phyloP scores from a whole-genome alignment of 768 basidiomycete species.

The Lactarius sp. region DNA sequence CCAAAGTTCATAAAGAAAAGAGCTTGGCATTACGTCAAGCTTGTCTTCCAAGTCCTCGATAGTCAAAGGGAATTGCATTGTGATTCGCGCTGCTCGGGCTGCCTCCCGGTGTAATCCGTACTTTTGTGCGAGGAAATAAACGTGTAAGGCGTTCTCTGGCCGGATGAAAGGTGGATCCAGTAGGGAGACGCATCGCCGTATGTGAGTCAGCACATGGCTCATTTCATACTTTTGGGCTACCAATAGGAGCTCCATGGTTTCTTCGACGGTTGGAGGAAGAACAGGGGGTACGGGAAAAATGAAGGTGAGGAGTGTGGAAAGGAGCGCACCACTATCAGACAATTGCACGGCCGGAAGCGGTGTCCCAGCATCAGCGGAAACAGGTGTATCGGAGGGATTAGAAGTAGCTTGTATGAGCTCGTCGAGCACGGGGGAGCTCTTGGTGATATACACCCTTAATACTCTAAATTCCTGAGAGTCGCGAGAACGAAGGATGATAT shows the following conservation, averaged over 20 bases:
- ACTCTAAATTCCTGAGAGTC: conserved; percentile 43
- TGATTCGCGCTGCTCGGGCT: not conserved
- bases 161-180: not conserved
- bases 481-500: conserved; percentile 40
- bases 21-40: not conserved
- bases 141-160: not conserved
- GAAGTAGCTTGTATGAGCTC: not conserved
- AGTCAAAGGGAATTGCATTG: not conserved
- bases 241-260: not conserved
- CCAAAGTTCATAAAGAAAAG: not conserved
- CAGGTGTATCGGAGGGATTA: not conserved
- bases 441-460: conserved; percentile 39
- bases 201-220: not conserved
- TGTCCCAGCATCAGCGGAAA: not conserved
- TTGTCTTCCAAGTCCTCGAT: not conserved
- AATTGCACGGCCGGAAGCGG: conserved; percentile 2
- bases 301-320: conserved; percentile 9
- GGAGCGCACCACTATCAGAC: not conserved
- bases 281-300: not conserved
- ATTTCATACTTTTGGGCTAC: not conserved
- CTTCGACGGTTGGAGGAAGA: not conserved
- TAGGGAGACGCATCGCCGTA: not conserved
- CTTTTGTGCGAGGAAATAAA: not conserved
- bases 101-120: not conserved
- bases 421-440: conserved; percentile 39